A percentile compares a stretch with the other conserved stretches of the same genome.
Evolutionary conservation across 1,284 basidiomycete genomes (phyloP).

Genomic region (Ganoderma sinense): DNA sequence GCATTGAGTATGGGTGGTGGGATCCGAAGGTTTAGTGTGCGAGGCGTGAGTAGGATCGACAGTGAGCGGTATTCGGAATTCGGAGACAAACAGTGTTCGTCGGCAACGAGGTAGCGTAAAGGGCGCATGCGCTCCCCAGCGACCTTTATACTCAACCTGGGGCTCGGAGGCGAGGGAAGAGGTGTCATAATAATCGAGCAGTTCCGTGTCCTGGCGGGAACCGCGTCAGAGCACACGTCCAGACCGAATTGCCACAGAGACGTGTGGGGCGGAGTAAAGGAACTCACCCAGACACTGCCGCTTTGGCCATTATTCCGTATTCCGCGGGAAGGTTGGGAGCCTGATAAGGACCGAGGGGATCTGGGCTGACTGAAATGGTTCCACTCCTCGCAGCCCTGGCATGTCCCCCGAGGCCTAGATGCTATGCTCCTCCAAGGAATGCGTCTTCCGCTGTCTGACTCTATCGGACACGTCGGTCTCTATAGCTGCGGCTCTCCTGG

Average conservation of each 20-base stretch:
- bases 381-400: slow-evolving; percentile 3
- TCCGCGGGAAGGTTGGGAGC: not conserved
- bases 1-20: slow-evolving; percentile 37
- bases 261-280: slow-evolving; percentile 15
- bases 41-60: slow-evolving; percentile 3
- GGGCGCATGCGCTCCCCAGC: not conserved
- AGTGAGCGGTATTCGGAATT: not conserved
- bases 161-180: slow-evolving; percentile 13
- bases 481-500: not conserved
- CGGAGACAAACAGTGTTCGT: not conserved
- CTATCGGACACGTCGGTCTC: slow-evolving; percentile 4
- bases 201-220: slow-evolving; percentile 30
- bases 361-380: slow-evolving; percentile 18
- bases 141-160: slow-evolving; percentile 21
- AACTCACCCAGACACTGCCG: slow-evolving; percentile 21
- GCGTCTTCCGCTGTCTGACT: slow-evolving; percentile 13
- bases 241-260: slow-evolving; percentile 21
- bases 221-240: slow-evolving; percentile 25
- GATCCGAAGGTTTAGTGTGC: not conserved
- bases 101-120: slow-evolving; percentile 6
- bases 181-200: not conserved
- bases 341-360: slow-evolving; percentile 3
- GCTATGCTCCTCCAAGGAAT: slow-evolving; percentile 13
- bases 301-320: slow-evolving; percentile 1
- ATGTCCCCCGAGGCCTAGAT: not conserved